These are phyloP conservation scores for Penicillium italicum DNA, from an alignment of 2,329 filamentous ascomycete genomes.

Conservation along the genomic window DNA sequence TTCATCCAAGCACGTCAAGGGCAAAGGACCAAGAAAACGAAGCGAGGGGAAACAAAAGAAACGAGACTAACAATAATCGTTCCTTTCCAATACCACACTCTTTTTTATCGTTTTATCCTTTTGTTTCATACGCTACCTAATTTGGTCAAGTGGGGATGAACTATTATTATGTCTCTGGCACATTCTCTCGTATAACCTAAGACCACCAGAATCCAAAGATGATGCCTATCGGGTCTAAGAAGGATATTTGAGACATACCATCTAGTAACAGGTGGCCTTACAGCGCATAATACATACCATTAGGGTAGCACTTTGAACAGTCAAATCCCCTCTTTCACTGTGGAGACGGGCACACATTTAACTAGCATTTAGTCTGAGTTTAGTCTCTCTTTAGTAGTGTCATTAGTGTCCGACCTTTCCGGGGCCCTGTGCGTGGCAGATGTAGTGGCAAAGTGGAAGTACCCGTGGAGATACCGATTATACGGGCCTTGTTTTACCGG, in stretches of 20 bases:
- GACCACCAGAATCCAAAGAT: neutral
- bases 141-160: neutral
- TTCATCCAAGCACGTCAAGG: neutral
- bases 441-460: neutral
- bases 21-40: neutral
- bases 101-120: neutral
- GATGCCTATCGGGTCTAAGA: neutral
- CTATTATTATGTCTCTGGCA: neutral
- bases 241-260: constrained; percentile 1
- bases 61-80: neutral
- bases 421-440: constrained; percentile 1
- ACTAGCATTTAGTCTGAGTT: neutral
- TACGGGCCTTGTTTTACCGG: neutral
- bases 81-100: neutral
- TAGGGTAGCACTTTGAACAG: neutral
- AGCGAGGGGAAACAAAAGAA: neutral
- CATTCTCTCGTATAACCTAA: constrained; percentile 1
- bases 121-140: neutral
- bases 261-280: neutral
- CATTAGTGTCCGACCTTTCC: neutral
- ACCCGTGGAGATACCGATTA: neutral
- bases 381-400: neutral
- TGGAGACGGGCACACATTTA: neutral
- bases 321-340: neutral
- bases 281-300: neutral